Evolutionary conservation across 805 yeast species (phyloP).

Genomic region (Saccharomycopsis babjevae): DNA sequence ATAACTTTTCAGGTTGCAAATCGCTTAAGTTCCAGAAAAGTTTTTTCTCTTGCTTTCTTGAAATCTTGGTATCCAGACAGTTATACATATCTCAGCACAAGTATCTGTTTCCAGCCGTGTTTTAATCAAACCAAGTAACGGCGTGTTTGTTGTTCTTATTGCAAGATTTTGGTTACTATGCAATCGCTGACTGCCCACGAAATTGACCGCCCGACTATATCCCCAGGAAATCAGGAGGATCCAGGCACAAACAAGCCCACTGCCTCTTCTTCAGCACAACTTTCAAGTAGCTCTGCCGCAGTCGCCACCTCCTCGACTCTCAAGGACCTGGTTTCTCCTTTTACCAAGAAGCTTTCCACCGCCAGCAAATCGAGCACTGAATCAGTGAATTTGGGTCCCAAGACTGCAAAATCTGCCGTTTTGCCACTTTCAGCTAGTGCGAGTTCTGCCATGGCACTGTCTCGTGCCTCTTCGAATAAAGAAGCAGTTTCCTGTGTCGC

Average conservation of each 20-base stretch:
- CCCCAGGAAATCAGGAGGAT: background rate
- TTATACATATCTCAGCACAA: too few species aligned
- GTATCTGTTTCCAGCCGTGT: too few species aligned
- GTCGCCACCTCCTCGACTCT: background rate
- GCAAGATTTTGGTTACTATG: background rate
- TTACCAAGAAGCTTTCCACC: background rate
- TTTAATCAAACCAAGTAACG: too few species aligned
- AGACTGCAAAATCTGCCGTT: background rate
- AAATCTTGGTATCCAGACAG: too few species aligned
- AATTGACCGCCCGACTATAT: background rate
- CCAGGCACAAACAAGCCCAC: background rate
- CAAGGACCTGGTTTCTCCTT: background rate
- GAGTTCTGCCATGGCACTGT: background rate
- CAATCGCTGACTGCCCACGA: background rate
- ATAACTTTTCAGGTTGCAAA: too few species aligned
- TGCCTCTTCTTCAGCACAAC: background rate
- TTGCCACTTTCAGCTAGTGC: background rate
- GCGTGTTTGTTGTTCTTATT: background rate
- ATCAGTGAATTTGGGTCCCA: background rate
- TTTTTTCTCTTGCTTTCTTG: too few species aligned
- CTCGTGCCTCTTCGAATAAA: too few species aligned
- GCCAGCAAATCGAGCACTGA: too few species aligned
- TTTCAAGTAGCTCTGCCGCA: too few species aligned
- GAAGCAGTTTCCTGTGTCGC: too few species aligned
- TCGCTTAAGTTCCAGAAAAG: too few species aligned